These are phyloP conservation scores for Trypanosoma boissoni DNA, from an alignment of 208 protist species.

Conservation along the genomic window DNA sequence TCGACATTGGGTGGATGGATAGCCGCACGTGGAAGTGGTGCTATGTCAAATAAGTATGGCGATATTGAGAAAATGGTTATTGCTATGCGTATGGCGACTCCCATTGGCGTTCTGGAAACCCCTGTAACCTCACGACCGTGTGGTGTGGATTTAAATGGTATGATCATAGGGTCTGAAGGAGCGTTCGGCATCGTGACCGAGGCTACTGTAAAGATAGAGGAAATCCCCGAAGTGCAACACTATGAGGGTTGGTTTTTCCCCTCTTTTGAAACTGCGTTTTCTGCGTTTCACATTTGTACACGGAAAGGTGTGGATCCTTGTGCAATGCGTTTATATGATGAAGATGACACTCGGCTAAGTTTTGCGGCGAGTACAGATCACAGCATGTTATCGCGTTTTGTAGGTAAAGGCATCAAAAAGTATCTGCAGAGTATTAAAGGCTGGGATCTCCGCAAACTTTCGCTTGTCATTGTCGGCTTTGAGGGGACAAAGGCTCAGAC, in stretches of 20 bases:
- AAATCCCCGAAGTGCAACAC: slow-evolving; percentile 72
- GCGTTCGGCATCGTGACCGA: slow-evolving; percentile 94
- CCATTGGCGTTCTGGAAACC: slow-evolving; percentile 85
- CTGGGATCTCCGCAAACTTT: slow-evolving; percentile 73
- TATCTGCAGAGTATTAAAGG: slow-evolving; percentile 57
- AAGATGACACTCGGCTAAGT: slow-evolving; percentile 89
- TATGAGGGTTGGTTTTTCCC: slow-evolving; percentile 92
- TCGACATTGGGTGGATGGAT: slow-evolving; percentile 95
- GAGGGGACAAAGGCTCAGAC: slow-evolving; percentile 76
- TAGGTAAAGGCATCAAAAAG: slow-evolving; percentile 60
- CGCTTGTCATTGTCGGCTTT: slow-evolving; percentile 83
- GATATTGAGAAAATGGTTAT: slow-evolving; percentile 94
- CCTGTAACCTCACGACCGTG: slow-evolving; percentile 77
- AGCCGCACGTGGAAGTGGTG: slow-evolving; percentile 91
- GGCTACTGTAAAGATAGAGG: slow-evolving; percentile 88
- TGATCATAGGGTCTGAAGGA: slow-evolving; percentile 92
- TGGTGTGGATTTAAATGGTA: slow-evolving; percentile 88
- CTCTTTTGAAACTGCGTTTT: slow-evolving; percentile 81
- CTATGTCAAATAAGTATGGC: slow-evolving; percentile 95
- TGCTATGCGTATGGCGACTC: slow-evolving; percentile 90
- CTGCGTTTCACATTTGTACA: slow-evolving; percentile 81
- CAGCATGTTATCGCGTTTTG: slow-evolving; percentile 41
- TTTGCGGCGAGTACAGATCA: slow-evolving; percentile 80
- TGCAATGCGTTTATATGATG: slow-evolving; percentile 90
- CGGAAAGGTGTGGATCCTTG: slow-evolving; percentile 79